phyloP scores from a whole-genome alignment of 2,329 filamentous ascomycete species.

The Talaromyces sp. region DNA sequence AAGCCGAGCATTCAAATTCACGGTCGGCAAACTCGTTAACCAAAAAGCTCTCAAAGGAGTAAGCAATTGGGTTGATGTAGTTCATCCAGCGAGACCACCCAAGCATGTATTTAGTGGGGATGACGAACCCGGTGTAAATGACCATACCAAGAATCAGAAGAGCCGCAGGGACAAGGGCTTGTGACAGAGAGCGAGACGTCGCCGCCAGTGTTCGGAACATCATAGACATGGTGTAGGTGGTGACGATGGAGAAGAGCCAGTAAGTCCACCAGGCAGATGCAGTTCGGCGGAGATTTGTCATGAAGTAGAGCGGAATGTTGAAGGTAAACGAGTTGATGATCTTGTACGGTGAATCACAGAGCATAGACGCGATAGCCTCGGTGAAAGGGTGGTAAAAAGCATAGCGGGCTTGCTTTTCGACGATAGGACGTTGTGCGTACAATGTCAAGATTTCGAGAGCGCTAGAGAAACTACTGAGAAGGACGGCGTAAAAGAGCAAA shows the following conservation, averaged over 20 bases:
- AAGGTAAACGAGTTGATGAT: conserved; percentile 69
- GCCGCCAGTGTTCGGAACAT: conserved; percentile 80
- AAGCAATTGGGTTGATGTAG: conserved; percentile 74
- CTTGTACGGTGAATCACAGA: conserved; percentile 82
- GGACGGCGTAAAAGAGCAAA: conserved; percentile 79
- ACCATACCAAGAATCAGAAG: conserved; percentile 45
- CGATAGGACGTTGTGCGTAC: conserved; percentile 84
- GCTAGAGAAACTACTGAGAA: conserved; percentile 80
- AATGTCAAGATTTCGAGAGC: conserved; percentile 81
- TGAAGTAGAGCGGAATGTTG: conserved; percentile 80
- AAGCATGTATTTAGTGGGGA: conserved; percentile 59
- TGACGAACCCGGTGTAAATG: conserved; percentile 51
- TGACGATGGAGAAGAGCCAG: conserved; percentile 68
- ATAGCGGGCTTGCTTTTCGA: conserved; percentile 84
- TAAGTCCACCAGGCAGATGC: conserved; percentile 81
- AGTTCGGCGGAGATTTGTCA: conserved; percentile 73
- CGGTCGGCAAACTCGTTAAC: conserved; percentile 74
- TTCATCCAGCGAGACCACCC: conserved; percentile 80
- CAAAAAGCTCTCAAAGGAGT: conserved; percentile 76
- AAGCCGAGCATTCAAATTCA: conserved; percentile 51
- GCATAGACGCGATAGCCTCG: conserved; percentile 82
- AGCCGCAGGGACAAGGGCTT: conserved; percentile 55
- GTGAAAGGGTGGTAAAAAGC: conserved; percentile 86
- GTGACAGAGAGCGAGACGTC: conserved; percentile 62
- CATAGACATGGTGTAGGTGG: conserved; percentile 77